Percentiles rank a stretch among this genome's conserved stretches.
Conservation (phyloP, 345 rosid species). For the Brassica incana region DNA sequence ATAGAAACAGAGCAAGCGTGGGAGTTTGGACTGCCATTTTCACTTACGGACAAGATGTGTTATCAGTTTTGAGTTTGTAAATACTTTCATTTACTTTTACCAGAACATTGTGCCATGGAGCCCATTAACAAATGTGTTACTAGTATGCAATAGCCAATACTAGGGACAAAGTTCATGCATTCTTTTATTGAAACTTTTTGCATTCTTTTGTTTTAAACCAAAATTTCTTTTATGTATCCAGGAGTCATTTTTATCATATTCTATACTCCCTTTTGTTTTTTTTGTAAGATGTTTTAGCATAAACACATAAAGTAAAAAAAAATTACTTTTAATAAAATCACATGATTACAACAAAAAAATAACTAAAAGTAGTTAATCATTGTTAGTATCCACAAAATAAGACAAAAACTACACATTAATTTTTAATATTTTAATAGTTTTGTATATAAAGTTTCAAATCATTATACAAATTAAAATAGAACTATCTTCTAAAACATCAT, state of each 20-base stretch:
- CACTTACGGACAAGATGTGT: conserved; percentile 31
- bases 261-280: too few species aligned
- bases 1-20: conserved; percentile 51
- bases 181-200: not conserved
- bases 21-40: conserved; percentile 35
- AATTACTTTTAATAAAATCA: too few species aligned
- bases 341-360: too few species aligned
- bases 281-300: too few species aligned
- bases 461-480: too few species aligned
- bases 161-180: not conserved
- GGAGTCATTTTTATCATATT: not conserved
- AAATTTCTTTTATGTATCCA: not conserved
- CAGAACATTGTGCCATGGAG: not conserved
- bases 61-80: not conserved
- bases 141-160: not conserved
- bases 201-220: not conserved
- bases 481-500: too few species aligned
- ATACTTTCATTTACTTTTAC: not conserved
- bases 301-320: too few species aligned
- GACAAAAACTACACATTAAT: too few species aligned
- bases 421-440: too few species aligned
- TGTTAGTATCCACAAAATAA: too few species aligned
- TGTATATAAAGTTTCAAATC: too few species aligned
- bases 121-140: not conserved
- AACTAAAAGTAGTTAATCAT: too few species aligned